Evolutionary conservation across 306 rosid genomes (phyloP), one percentile per base, ranked within the genome.

Genomic region (Potentilla sterilis): DNA sequence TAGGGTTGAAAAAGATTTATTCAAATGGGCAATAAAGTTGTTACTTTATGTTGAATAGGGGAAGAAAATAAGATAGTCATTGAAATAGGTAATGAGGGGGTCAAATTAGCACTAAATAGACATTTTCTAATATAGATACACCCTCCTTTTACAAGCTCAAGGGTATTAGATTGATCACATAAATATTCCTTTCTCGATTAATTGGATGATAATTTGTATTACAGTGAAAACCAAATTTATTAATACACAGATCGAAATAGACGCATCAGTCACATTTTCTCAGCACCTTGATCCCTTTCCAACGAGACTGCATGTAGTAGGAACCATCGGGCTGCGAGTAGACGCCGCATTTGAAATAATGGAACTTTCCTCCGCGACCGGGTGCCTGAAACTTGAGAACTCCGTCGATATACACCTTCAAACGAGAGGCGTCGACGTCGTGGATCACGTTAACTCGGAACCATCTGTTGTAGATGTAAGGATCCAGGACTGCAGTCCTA

Each of bases 381-480:
- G 67, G 38, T 15, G 70, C 83, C 4, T 80, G 52, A 4, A 35
- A 51, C 10, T n/a, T 19, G n/a, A 80, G 62, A 79, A 69, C 19
- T 1, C 80, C 86, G 46, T 87, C 81, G 22, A 83, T 57, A 43
- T 69, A 89, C 68, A 89, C 82, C 77, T 83, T 85, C 21, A 89
- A 81, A 14, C 55, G 79, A 15, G 82, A 72, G 64, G 78, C 83
- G 51, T 76, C 62, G 28, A 78, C 87, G 28, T 87, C 80, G 32
- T 87, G 88, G 43, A 87, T 85, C 15, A 80, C 89, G 49, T 89
- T 89, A 38, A 85, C n/a, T n/a, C 35, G 24, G 73, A 84, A 81
- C 89, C 91, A 81, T 21, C 69, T 47, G 32, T 83, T 6, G 22
- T 85, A 85, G 34, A 87, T 81, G 82, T 80, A 70, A 5, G 42